Conservation (phyloP, 306 rosid genomes). For the Astragalus membranaceus region DNA sequence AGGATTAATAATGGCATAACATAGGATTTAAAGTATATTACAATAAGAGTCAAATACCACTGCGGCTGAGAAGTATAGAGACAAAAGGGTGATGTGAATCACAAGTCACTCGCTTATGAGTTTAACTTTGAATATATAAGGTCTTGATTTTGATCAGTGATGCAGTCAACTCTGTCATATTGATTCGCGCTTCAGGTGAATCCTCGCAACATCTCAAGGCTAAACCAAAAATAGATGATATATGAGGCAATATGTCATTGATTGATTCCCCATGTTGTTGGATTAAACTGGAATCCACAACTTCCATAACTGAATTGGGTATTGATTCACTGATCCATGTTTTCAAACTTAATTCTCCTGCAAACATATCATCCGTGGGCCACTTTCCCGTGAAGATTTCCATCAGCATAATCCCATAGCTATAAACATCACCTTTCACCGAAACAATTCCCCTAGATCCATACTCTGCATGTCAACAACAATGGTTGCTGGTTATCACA, state of each 20-base stretch:
- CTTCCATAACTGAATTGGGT: not conserved
- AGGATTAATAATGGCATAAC: not conserved
- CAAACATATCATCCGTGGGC: constrained; percentile 19
- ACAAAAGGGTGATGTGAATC: not conserved
- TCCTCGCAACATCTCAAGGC: not conserved
- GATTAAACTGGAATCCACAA: constrained; percentile 1
- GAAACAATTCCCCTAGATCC: not conserved
- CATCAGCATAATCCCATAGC: constrained; percentile 14
- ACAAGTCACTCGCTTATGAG: not conserved
- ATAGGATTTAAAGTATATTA: not conserved
- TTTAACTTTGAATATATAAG: not conserved
- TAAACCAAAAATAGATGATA: not conserved
- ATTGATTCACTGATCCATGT: not conserved
- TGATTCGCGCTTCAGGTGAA: not conserved
- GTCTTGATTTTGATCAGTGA: constrained; percentile 3
- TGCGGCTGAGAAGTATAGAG: not conserved
- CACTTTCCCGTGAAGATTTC: constrained; percentile 1
- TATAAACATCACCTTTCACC: constrained; percentile 14
- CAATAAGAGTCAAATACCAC: not conserved
- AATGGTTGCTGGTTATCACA: not conserved
- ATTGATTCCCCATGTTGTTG: not conserved
- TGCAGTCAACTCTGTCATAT: not conserved
- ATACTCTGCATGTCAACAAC: not conserved
- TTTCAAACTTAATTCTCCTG: not conserved
- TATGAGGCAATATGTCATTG: not conserved